A percentile compares a stretch with the other conserved stretches of the same genome.
These are phyloP conservation scores for Paraconiothyrium sp. DNA, from an alignment of 2,329 filamentous ascomycete genomes.

Conservation along the genomic window DNA sequence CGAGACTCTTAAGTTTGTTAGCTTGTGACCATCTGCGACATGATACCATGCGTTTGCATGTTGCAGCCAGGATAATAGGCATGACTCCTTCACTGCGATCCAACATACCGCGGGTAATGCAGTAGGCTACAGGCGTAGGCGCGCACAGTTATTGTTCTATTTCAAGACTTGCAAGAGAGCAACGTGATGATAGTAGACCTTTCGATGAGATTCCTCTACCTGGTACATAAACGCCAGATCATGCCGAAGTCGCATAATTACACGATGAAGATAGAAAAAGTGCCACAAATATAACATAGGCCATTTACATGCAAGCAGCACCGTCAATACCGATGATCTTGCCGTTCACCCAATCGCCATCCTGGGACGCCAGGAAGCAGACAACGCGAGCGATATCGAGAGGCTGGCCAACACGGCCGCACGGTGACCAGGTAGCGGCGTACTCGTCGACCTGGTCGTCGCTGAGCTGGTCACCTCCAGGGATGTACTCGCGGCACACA, in stretches of 20 bases:
- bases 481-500: constrained; percentile 71
- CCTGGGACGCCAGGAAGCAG: constrained; percentile 66
- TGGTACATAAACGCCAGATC: constrained; percentile 14
- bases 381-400: constrained; percentile 74
- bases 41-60: neutral
- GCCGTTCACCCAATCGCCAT: constrained; percentile 66
- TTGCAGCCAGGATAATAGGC: neutral
- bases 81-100: neutral
- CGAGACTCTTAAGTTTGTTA: neutral
- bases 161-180: neutral
- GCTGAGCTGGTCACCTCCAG: constrained; percentile 63
- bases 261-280: constrained; percentile 18
- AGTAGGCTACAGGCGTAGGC: neutral
- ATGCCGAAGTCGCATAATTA: constrained; percentile 12
- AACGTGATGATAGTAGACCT: neutral
- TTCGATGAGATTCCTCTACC: neutral
- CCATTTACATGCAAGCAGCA: constrained; percentile 53
- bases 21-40: neutral
- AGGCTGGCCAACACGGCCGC: constrained; percentile 72
- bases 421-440: constrained; percentile 70
- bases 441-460: constrained; percentile 70
- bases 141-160: neutral
- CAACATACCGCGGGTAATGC: neutral
- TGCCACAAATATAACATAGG: constrained; percentile 4
- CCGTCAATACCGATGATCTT: constrained; percentile 62